phyloP scores from a whole-genome alignment of 768 basidiomycete species.

The Russula brevipes region DNA sequence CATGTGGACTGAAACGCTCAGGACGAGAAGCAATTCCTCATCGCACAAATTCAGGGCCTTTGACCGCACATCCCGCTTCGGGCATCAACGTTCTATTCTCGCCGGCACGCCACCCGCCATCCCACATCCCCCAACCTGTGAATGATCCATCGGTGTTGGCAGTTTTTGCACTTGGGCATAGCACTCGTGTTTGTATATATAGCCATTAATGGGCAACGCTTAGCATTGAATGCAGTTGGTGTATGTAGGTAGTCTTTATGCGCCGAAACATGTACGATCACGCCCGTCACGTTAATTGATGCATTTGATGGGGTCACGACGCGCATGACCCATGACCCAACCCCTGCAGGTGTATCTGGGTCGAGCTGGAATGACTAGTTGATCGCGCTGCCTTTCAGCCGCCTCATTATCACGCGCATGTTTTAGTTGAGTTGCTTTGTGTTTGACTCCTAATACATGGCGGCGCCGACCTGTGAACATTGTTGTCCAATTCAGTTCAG shows the following conservation, averaged over 20 bases:
- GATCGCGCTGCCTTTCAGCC: too few relatives aligned
- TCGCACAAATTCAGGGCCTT: slow-evolving; percentile 82
- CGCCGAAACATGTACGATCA: slow-evolving; percentile 23
- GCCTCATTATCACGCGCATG: too few relatives aligned
- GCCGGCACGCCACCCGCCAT: background rate
- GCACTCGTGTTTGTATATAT: slow-evolving; percentile 14
- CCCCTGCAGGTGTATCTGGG: too few relatives aligned
- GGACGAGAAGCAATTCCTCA: slow-evolving; percentile 96
- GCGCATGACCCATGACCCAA: background rate
- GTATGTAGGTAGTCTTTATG: slow-evolving; percentile 15
- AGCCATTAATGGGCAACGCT: slow-evolving; percentile 16
- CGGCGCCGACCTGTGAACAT: too few relatives aligned
- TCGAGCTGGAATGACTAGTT: too few relatives aligned
- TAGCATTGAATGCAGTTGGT: slow-evolving; percentile 1
- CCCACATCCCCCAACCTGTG: background rate
- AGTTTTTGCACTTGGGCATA: slow-evolving; percentile 2
- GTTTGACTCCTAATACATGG: too few relatives aligned
- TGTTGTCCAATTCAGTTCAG: too few relatives aligned
- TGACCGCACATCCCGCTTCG: slow-evolving; percentile 30
- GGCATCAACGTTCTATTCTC: background rate
- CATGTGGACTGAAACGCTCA: slow-evolving; percentile 26
- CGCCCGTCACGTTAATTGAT: background rate
- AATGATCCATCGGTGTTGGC: slow-evolving; percentile 2
- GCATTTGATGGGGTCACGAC: background rate
- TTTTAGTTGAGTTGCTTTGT: too few relatives aligned